Base-by-base conservation (phyloP, 805 yeast species). In the Monosporozyma servazzii region DNA sequence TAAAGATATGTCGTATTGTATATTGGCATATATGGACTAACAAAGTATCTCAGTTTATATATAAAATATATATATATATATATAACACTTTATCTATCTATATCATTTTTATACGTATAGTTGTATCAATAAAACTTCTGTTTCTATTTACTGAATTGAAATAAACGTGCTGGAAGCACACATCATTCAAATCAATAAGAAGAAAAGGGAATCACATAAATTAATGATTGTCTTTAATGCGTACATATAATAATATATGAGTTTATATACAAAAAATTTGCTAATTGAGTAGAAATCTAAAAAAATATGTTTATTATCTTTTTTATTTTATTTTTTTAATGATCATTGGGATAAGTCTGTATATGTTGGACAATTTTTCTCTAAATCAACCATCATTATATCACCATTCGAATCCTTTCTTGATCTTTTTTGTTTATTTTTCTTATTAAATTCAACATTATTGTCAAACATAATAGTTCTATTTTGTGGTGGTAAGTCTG, bases 321-420 rank as follows among this genome's bases (percentile, higher is more conserved):
- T n/a, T 39, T 5, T 39, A 11, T 39, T 39, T 39, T 30, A 30
- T 11, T 30, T 11, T 30, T 11, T 30, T 25, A 7, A 25, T 25
- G 27, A 25, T 25, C 27, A 25, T 25, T 25, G 27, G 27, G 53
- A 50, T 27, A 53, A 41, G 41, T 53, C 55, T 27, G 53, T 45
- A 45, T 44, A 53, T 5, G 45, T 48, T 10, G 53, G 47, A 42
- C 42, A 40, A 39, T 50, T 40, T 27, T 46, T 50, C 30, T 50
- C 53, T 23, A 50, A 21, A 33, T 50, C 49, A 13, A 47, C 27
- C 15, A 45, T 18, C n/a, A 27, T 18, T 17, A 18, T 47, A 47
- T 37, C 21, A 18, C 31, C 18, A 37, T 52, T 52, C 3, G 54
- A 52, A 33, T 52, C 52, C 48, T 50, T 52, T 42, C 54, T 49